These are phyloP conservation scores for Colletotrichum spinosum DNA, from an alignment of 2,329 filamentous ascomycete species.

Conservation along the genomic window DNA sequence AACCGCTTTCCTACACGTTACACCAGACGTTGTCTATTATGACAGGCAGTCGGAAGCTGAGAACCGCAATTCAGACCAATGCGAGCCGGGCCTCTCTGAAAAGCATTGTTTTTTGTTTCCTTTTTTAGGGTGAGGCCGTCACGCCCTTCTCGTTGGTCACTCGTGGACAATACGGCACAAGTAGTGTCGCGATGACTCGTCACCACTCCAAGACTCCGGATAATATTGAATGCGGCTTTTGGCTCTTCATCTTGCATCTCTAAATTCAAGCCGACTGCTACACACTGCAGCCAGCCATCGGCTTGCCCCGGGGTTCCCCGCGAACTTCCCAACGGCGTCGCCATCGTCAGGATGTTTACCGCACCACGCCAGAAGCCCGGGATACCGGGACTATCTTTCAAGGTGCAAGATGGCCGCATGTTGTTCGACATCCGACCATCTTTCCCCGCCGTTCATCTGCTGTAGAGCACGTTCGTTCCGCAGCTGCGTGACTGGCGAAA, in stretches of 20 bases:
- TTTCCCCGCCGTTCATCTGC: constrained; percentile 23
- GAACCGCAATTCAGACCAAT: too few species aligned
- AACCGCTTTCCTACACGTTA: too few species aligned
- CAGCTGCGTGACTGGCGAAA: constrained; percentile 29
- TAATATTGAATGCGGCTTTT: too few species aligned
- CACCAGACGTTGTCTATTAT: too few species aligned
- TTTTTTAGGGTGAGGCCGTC: too few species aligned
- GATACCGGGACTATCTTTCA: constrained; percentile 12
- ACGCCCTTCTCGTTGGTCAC: too few species aligned
- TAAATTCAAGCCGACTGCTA: not conserved
- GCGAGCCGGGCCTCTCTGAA: too few species aligned
- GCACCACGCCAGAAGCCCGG: not conserved
- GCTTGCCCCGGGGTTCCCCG: constrained; percentile 9
- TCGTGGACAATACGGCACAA: too few species aligned
- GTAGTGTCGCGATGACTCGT: too few species aligned
- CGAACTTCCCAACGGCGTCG: not conserved
- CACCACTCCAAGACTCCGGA: too few species aligned
- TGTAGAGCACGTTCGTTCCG: constrained; percentile 20
- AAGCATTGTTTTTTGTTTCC: too few species aligned
- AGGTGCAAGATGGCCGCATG: constrained; percentile 14
- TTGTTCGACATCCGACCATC: constrained; percentile 12
- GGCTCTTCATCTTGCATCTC: not conserved
- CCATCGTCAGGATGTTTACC: not conserved
- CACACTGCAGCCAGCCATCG: not conserved
- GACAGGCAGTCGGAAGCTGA: too few species aligned